Evolutionary conservation across 805 yeast genomes (phyloP), one percentile per base, ranked within the genome.

Genomic region (Candida corydali): DNA sequence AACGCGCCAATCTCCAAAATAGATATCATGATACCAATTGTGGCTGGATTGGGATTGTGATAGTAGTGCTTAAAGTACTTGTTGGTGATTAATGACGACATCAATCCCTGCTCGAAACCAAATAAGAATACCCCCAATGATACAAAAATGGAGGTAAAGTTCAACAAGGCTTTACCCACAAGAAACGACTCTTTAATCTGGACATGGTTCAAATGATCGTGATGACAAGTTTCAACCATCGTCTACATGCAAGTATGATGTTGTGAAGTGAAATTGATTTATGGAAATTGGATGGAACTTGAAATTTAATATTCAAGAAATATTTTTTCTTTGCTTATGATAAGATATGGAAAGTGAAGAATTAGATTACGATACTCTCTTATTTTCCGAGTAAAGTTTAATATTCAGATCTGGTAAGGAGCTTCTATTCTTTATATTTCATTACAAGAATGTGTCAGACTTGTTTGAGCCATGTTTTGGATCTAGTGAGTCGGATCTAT

Each of bases 1-100:
- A 74, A 57, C 1, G 77, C 76, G 1, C 79, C 79, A 16, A 70
- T 61, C 42, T 73, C 78, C 40, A 72, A 55, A 27, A 73, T 68
- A 14, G 76, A 72, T 30, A 70, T 70, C 70, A 70, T 68, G 20
- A 72, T 62, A 15, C 73, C 72, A 6, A 63, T 49, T 8, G 49
- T 65, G 1, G 61, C 67, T 3, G 75, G 71, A 9, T 59, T 44
- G 7, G 76, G 76, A 36, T 67, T 43, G 24, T 57, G 44, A 46
- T 63, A 70, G 53, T 67, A 66, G 5, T 48, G 47, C 39, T 65
- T 65, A 45, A 67, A 67, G 48, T 61, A 61, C 36, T 55, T 50
- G 42, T 67, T 67, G 37, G 73, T 68, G 42, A 68, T 58, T 32
- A 68, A 54, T n/a, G 71, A 65, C 23, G 69, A 61, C 72, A 66